Evolutionary conservation across 768 basidiomycete species (phyloP).

Genomic region (Kwoniella botswanensis): DNA sequence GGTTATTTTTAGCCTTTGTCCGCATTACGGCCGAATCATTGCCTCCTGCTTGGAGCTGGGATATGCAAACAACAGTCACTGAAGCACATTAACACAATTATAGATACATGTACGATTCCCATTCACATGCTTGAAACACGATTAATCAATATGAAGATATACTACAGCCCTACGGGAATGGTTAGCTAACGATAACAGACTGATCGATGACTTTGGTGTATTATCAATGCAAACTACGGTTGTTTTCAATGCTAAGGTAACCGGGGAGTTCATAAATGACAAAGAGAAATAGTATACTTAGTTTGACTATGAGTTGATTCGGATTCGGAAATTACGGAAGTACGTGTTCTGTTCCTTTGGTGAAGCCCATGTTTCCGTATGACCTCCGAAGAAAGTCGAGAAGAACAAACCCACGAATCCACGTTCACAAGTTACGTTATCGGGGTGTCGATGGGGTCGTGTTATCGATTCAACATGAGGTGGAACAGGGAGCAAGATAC

Average conservation of each 20-base stretch:
- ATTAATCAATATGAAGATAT: not conserved
- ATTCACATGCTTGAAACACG: not conserved
- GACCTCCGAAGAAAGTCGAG: conserved; percentile 21
- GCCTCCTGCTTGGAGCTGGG: no score
- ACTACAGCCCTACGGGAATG: not conserved
- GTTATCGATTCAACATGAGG: not conserved
- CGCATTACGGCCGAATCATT: not conserved
- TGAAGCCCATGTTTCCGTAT: conserved; percentile 17
- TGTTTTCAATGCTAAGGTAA: not conserved
- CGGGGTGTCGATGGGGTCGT: not conserved
- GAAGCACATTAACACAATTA: not conserved
- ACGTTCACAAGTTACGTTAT: conserved; percentile 15
- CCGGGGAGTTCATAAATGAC: not conserved
- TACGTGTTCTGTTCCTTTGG: conserved; percentile 24
- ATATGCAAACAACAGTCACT: not conserved
- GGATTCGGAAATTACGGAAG: conserved; percentile 20
- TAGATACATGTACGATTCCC: not conserved
- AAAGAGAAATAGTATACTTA: not conserved
- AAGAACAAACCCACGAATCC: conserved; percentile 21
- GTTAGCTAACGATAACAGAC: not conserved
- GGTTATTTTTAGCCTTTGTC: not conserved
- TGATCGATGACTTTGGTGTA: not conserved
- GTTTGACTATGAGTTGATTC: conserved; percentile 5
- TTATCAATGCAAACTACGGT: not conserved
- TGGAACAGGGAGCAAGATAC: conserved; percentile 4